A percentile compares a stretch with the other conserved stretches of the same genome.
These are phyloP conservation scores for Cubamyces lactineus DNA, from an alignment of 768 basidiomycete species.

Conservation along the genomic window DNA sequence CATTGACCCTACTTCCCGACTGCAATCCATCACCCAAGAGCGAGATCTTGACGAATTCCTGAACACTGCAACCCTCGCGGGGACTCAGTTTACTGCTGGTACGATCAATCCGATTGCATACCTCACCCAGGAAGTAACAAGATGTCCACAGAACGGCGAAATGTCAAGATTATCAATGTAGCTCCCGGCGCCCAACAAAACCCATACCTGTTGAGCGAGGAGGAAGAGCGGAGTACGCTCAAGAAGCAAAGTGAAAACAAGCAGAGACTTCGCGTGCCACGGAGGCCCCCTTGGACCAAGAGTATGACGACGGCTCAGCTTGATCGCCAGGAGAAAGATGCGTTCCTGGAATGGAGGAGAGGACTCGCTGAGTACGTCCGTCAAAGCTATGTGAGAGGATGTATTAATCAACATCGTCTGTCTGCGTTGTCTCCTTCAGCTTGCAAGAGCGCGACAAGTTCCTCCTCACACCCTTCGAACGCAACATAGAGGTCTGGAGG, in stretches of 20 bases:
- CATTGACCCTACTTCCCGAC: conserved; percentile 61
- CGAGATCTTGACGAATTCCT: conserved; percentile 94
- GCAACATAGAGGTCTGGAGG: conserved; percentile 97
- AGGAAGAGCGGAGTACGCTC: conserved; percentile 79
- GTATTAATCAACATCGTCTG: neutral
- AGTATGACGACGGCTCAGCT: conserved; percentile 75
- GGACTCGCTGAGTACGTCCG: conserved; percentile 82
- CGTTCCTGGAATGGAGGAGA: conserved; percentile 93
- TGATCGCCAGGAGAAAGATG: conserved; percentile 86
- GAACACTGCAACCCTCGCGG: conserved; percentile 92
- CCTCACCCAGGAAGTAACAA: neutral
- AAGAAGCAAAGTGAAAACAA: conserved; percentile 76
- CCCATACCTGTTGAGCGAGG: conserved; percentile 81
- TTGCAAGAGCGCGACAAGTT: conserved; percentile 86
- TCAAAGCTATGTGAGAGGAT: neutral
- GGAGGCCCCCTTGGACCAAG: conserved; percentile 89
- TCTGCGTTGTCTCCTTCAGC: conserved; percentile 43
- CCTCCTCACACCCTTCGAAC: conserved; percentile 94
- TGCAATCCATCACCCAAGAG: conserved; percentile 96
- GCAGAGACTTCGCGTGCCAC: conserved; percentile 79
- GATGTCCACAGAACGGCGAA: conserved; percentile 63
- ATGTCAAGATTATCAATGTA: conserved; percentile 78
- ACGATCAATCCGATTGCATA: conserved; percentile 25
- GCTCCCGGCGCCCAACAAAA: conserved; percentile 61
- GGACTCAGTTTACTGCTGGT: conserved; percentile 97